Evolutionary conservation across 495 filamentous ascomycete genomes (phyloP), one percentile per base, ranked within the genome.

Genomic region (Choiromyces venosus): DNA sequence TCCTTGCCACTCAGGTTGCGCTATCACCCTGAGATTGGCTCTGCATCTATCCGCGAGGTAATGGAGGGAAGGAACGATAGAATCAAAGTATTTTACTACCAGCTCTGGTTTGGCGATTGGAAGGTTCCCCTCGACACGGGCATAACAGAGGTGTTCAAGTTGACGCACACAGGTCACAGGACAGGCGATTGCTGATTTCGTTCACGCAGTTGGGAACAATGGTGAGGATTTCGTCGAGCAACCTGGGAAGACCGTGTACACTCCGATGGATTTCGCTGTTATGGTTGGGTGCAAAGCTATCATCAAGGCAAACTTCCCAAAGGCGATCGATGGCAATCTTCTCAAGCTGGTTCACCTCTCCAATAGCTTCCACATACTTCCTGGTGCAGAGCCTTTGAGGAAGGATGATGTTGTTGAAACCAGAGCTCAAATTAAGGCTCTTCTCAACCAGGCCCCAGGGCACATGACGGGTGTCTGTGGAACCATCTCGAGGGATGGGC

Each of bases 401-500:
- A 96, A 95, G 82, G 95, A 91, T 46, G 95, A 99, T 84, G 88
- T 93, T 66, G 87, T 98, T 19, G 90, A 92, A 73, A 97, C 96
- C 0, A 97, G 92, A 67, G 96, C 96, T 67, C 93, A 94, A 82
- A 92, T 98, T 85, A 97, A 98, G 79, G 92, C 95, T 29, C 93
- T 99, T 71, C 91, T 99, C 86, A 98, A 98, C 83, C 93, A 97
- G 80, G 93, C 97, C 40, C 94, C 94, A 52, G 96, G 95, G 68
- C 97, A 99, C 87, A 96, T 98, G 92, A 96, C 98, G 14, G 96
- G 98, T 83, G 93, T 99, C 37, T 96, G 94, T 81, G 96, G 95
- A 73, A 97, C 95, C 9, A 97, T 99, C 80, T 90, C 88, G 70
- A 89, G 96, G 29, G 89, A 95, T 56, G 91, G 92, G 69, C 80